Conservation (phyloP, 2,329 filamentous ascomycete species). For the Sphaerulina musiva region DNA sequence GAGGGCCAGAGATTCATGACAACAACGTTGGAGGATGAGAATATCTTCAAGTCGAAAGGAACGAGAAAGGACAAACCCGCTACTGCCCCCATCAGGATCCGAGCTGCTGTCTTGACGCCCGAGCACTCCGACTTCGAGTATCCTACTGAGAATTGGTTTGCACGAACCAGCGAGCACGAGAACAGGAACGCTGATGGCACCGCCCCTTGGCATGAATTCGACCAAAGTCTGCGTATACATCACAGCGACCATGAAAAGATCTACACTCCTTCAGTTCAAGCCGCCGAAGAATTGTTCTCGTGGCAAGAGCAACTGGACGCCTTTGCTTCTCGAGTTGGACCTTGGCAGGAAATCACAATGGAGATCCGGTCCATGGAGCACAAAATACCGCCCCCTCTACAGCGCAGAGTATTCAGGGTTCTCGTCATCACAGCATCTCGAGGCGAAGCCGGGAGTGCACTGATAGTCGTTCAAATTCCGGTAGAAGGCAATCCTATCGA, state of each 20-base stretch:
- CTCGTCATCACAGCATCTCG: conserved; percentile 52
- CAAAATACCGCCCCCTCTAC: conserved; percentile 51
- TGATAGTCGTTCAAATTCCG: conserved; percentile 37
- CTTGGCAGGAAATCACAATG: conserved; percentile 36
- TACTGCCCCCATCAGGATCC: conserved; percentile 48
- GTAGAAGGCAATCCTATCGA: conserved; percentile 21
- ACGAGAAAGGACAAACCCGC: conserved; percentile 47
- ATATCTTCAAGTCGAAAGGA: conserved; percentile 48
- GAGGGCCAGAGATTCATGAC: conserved; percentile 57
- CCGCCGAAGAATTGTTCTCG: conserved; percentile 32
- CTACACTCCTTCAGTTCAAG: conserved; percentile 54
- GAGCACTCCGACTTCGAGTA: neutral
- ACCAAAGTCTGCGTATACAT: conserved; percentile 50
- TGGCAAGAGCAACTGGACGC: conserved; percentile 2
- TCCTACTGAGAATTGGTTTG: conserved; percentile 55
- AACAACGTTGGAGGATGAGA: conserved; percentile 35
- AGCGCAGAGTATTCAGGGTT: conserved; percentile 60
- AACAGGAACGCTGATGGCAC: conserved; percentile 48
- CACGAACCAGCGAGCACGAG: conserved; percentile 56
- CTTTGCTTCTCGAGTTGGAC: neutral
- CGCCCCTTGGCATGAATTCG: conserved; percentile 60
- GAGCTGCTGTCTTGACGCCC: conserved; percentile 32
- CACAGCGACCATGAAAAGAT: conserved; percentile 53
- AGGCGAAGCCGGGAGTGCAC: conserved; percentile 15
- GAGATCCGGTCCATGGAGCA: conserved; percentile 60